phyloP scores from a whole-genome alignment of 2,329 filamentous ascomycete genomes.

The Diaporthe eres region DNA sequence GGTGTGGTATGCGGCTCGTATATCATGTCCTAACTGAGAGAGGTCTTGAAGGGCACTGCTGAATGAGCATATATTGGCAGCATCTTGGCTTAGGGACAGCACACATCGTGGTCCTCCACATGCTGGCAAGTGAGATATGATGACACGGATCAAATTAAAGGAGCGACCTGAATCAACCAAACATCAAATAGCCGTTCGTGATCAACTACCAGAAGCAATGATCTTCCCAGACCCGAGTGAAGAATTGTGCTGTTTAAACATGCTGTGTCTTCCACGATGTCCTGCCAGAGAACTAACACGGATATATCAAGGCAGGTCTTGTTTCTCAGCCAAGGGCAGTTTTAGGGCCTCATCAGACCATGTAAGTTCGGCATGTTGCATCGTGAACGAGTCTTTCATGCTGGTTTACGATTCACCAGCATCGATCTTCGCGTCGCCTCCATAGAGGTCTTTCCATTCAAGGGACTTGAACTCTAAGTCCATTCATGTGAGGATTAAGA shows the following conservation, averaged over 20 bases:
- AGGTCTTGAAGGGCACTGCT: neutral
- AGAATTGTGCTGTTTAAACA: neutral
- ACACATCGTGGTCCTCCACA: neutral
- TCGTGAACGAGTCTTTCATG: neutral
- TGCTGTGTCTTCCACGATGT: neutral
- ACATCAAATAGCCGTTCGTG: neutral
- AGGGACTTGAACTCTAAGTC: too few species aligned
- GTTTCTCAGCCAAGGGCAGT: neutral
- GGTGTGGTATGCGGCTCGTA: neutral
- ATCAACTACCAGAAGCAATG: neutral
- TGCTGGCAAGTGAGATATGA: constrained; percentile 1
- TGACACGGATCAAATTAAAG: neutral
- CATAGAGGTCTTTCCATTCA: neutral
- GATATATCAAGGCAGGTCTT: too few species aligned
- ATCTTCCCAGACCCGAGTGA: neutral
- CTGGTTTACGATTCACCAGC: neutral
- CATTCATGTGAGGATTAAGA: neutral
- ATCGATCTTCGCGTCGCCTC: neutral
- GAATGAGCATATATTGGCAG: constrained; percentile 10
- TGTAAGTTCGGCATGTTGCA: neutral
- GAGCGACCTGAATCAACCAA: neutral
- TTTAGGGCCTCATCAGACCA: too few species aligned
- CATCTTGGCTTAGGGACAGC: neutral
- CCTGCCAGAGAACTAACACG: neutral
- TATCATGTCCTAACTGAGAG: neutral